These are phyloP conservation scores for Saccharomyces cerevisiae DNA, from an alignment of 805 yeast species.

Conservation along the genomic window DNA sequence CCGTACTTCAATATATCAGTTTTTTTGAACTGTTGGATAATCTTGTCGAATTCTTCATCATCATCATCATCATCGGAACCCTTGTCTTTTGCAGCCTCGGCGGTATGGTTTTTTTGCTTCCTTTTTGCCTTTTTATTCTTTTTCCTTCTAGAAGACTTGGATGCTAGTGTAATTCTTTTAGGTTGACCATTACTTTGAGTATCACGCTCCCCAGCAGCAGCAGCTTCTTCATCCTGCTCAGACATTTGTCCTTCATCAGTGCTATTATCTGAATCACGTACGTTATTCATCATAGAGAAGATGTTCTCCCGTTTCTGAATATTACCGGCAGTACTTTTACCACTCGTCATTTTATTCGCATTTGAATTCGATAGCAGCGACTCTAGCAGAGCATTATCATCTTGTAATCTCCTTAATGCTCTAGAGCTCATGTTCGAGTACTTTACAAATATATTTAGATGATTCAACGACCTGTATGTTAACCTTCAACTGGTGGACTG, in stretches of 20 bases:
- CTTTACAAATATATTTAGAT: neutral
- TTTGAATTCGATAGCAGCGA: constrained; percentile 12
- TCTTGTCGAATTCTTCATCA: constrained; percentile 52
- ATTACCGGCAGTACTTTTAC: neutral
- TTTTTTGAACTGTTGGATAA: constrained; percentile 38
- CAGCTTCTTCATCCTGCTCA: constrained; percentile 6
- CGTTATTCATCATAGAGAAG: constrained; percentile 25
- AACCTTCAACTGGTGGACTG: neutral
- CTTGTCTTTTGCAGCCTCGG: constrained; percentile 12
- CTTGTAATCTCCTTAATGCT: constrained; percentile 30
- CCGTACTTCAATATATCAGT: constrained; percentile 18
- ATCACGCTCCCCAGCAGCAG: constrained; percentile 5
- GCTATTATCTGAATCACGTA: constrained; percentile 10
- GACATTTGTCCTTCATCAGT: constrained; percentile 7
- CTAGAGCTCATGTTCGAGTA: constrained; percentile 28
- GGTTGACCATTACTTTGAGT: neutral
- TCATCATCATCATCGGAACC: constrained; percentile 40
- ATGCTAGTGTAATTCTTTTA: constrained; percentile 6
- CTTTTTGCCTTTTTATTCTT: constrained; percentile 21
- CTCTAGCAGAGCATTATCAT: constrained; percentile 24
- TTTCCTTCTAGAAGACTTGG: constrained; percentile 17
- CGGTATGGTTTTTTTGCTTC: constrained; percentile 13
- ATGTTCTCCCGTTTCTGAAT: constrained; percentile 11
- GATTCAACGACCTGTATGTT: neutral
- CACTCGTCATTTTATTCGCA: neutral